phyloP scores from a whole-genome alignment of 1,284 basidiomycete species.

The Chondrostereum purpureum region DNA sequence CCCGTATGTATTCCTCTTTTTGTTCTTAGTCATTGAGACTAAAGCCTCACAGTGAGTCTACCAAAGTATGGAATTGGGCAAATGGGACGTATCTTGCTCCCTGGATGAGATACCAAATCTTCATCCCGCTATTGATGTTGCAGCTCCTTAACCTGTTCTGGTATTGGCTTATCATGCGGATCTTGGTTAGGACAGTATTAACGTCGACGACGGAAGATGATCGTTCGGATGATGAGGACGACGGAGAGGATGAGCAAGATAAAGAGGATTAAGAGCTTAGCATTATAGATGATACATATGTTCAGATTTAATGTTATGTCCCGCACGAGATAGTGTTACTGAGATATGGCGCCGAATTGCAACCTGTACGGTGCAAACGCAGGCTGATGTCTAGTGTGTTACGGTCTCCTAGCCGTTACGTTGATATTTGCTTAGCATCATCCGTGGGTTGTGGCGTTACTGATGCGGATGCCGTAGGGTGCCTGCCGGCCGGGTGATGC shows the following conservation, averaged over 20 bases:
- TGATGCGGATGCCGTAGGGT: too few relatives aligned
- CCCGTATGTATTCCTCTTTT: slow-evolving; percentile 55
- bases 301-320: too few relatives aligned
- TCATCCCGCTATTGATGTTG: slow-evolving; percentile 66
- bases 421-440: too few relatives aligned
- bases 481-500: too few relatives aligned
- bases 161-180: slow-evolving; percentile 78
- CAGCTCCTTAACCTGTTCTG: slow-evolving; percentile 88
- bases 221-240: slow-evolving; percentile 67
- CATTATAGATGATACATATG: too few relatives aligned
- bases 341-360: too few relatives aligned
- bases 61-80: slow-evolving; percentile 54
- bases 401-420: too few relatives aligned
- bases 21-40: neutral
- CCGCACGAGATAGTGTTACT: too few relatives aligned
- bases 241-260: slow-evolving; percentile 36
- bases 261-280: slow-evolving; percentile 19
- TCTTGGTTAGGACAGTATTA: slow-evolving; percentile 42
- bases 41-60: slow-evolving; percentile 36
- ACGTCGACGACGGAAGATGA: slow-evolving; percentile 31
- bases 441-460: too few relatives aligned
- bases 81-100: slow-evolving; percentile 66
- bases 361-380: too few relatives aligned
- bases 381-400: too few relatives aligned
- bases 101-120: slow-evolving; percentile 85